Percentiles rank a stretch among this genome's conserved stretches.
Evolutionary conservation across 331 rosid genomes (phyloP).

Genomic region (Rhamnella rubrinervis): DNA sequence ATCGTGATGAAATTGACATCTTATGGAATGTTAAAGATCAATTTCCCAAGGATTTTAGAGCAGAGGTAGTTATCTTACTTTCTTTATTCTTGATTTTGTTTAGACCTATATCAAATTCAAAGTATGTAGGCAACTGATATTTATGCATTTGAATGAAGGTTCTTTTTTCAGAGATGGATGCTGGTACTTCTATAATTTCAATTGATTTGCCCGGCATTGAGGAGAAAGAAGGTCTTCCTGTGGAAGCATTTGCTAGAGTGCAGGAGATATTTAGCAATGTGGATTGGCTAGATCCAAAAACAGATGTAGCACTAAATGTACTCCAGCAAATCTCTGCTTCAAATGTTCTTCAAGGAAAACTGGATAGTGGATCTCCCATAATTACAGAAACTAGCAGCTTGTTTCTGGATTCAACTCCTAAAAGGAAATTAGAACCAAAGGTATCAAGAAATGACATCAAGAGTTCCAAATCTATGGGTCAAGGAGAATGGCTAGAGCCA

Average conservation of each 20-base stretch:
- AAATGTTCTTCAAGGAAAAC: slow-evolving; percentile 47
- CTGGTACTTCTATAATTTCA: slow-evolving; percentile 58
- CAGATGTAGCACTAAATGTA: slow-evolving; percentile 53
- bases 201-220: slow-evolving; percentile 65
- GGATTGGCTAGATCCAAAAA: slow-evolving; percentile 78
- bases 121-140: slow-evolving; percentile 12
- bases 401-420: slow-evolving; percentile 38
- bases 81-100: slow-evolving; percentile 10
- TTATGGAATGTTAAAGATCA: slow-evolving; percentile 77
- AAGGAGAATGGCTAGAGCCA: slow-evolving; percentile 68
- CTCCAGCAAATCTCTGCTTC: slow-evolving; percentile 68
- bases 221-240: slow-evolving; percentile 90
- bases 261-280: slow-evolving; percentile 88
- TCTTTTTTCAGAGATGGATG: slow-evolving; percentile 93
- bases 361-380: slow-evolving; percentile 35
- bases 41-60: slow-evolving; percentile 84
- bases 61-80: slow-evolving; percentile 65
- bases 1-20: slow-evolving; percentile 82
- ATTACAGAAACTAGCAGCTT: slow-evolving; percentile 24
- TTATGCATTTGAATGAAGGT: slow-evolving; percentile 53
- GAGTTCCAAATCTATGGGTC: slow-evolving; percentile 3
- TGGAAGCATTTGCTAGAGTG: slow-evolving; percentile 89
- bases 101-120: slow-evolving; percentile 19
- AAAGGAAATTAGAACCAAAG: slow-evolving; percentile 29
- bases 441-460: slow-evolving; percentile 17